These are phyloP conservation scores for Cystofilobasidium bisporidii DNA, from an alignment of 768 basidiomycete genomes.

Conservation along the genomic window DNA sequence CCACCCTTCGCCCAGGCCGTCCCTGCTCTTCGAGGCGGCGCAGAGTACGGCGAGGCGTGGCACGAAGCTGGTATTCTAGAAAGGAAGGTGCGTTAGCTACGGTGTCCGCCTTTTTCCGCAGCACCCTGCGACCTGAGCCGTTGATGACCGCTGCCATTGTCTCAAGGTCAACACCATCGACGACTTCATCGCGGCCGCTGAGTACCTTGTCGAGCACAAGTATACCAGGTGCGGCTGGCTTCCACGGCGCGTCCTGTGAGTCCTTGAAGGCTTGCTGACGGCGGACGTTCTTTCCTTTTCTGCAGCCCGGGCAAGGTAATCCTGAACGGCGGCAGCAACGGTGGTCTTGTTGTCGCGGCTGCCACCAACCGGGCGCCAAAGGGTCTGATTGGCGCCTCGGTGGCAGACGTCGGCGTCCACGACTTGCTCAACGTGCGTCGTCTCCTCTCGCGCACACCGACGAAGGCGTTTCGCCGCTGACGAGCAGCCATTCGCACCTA, in stretches of 20 bases:
- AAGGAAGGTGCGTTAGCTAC: conserved; percentile 43
- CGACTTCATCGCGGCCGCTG: conserved; percentile 70
- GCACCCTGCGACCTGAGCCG: too few relatives aligned
- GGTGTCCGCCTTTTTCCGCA: conserved; percentile 11
- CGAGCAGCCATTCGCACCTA: too few relatives aligned
- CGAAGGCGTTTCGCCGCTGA: too few relatives aligned
- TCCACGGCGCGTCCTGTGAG: too few relatives aligned
- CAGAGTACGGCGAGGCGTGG: conserved; percentile 69
- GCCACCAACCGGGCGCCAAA: conserved; percentile 70
- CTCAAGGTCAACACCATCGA: conserved; percentile 65
- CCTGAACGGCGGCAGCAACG: conserved; percentile 17
- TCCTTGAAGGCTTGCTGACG: too few relatives aligned
- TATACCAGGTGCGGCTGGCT: conserved; percentile 46
- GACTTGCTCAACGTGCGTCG: conserved; percentile 60
- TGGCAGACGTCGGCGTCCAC: conserved; percentile 72
- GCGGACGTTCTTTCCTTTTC: too few relatives aligned
- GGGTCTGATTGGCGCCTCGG: conserved; percentile 62
- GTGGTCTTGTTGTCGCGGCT: conserved; percentile 68
- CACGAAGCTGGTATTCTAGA: conserved; percentile 62
- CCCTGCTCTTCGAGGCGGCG: conserved; percentile 13
- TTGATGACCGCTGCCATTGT: too few relatives aligned
- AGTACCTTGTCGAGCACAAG: conserved; percentile 63
- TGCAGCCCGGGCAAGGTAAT: conserved; percentile 34
- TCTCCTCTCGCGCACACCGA: neutral
- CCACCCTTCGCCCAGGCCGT: conserved; percentile 4